Base-by-base conservation (phyloP, 2,329 filamentous ascomycete genomes). In the Sordariomycetes sp. region DNA sequence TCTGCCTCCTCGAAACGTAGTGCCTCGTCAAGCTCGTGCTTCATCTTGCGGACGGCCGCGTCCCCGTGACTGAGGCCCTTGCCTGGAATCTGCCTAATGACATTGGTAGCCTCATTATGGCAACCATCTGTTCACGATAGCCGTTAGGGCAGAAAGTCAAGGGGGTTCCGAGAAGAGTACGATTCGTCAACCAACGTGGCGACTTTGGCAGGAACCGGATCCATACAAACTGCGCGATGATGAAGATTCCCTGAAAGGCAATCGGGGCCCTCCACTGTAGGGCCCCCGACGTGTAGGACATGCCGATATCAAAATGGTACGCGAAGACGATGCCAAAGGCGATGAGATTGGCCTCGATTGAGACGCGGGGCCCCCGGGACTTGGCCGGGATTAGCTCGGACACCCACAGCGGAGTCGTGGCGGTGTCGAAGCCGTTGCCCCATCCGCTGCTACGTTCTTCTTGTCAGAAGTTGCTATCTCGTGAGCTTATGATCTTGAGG, bases 61-160 rank as follows among this genome's bases (percentile, higher is more conserved):
- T 84, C 69, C 81, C 82, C 60, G 82, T 81, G 53, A 75, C 74
- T 1, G 80, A 84, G 64, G 84, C 75, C 1, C 85, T 72, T 1
- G 78, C 76, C 8, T 28, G 25, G 65, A 77, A 66, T 0, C 74
- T 74, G 0, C 4, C 66, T 64, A 15, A 74, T 76, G 62, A 66
- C 72, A 72, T 73, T 74, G 50, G 64, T 62, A 35, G 66, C 66
- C 62, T 65, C 60, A 10, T 60, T 25, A 72, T 58, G 69, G 71
- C 20, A 70, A 71, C 55, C 57, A 45, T 84, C 53, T 54, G 53
- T 42, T 24, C 22, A 59, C 52, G 13, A 50, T 51, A 12, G 36
- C 22, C 2, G 22, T 35, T 8, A 50, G n/a, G 10, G 35, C n/a
- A 42, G 10, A 10, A 24, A 32, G 12, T 20, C 20, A 15, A 15